Conservation (phyloP, 2,329 filamentous ascomycete genomes). For the Trichoderma pleuroti region DNA sequence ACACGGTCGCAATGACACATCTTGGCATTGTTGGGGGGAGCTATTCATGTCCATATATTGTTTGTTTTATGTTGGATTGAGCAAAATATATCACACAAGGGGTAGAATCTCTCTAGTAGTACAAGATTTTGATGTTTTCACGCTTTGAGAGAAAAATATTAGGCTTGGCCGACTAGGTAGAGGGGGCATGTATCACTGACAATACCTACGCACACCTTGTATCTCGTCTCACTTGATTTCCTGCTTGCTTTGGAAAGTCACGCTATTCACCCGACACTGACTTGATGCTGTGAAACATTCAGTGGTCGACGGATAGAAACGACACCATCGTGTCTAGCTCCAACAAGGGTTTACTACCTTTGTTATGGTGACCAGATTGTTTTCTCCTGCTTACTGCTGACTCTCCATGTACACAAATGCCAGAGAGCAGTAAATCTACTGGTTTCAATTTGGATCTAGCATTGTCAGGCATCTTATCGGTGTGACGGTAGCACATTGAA, state of each 20-base stretch:
- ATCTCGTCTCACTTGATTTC: not conserved
- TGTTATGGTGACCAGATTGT: not conserved
- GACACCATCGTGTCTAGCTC: not conserved
- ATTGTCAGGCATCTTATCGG: not conserved
- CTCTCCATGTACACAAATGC: not conserved
- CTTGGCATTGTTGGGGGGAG: not conserved
- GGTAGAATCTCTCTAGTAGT: not conserved
- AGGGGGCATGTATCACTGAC: not conserved
- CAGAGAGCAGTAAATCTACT: not conserved
- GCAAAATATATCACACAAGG: not conserved
- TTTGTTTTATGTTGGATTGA: not conserved
- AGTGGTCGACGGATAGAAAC: not conserved
- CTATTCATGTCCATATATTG: not conserved
- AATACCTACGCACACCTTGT: not conserved
- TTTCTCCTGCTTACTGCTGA: not conserved
- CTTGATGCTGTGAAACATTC: not conserved
- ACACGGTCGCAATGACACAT: too few relatives aligned
- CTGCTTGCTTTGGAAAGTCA: not conserved
- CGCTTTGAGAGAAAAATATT: too few relatives aligned
- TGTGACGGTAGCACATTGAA: not conserved
- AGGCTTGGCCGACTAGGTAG: too few relatives aligned
- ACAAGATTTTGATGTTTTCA: too few relatives aligned
- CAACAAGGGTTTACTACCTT: not conserved
- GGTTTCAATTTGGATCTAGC: not conserved
- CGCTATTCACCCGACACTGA: not conserved